Conservation (phyloP, 2,329 filamentous ascomycete species). For the Lecanicillium sp. region DNA sequence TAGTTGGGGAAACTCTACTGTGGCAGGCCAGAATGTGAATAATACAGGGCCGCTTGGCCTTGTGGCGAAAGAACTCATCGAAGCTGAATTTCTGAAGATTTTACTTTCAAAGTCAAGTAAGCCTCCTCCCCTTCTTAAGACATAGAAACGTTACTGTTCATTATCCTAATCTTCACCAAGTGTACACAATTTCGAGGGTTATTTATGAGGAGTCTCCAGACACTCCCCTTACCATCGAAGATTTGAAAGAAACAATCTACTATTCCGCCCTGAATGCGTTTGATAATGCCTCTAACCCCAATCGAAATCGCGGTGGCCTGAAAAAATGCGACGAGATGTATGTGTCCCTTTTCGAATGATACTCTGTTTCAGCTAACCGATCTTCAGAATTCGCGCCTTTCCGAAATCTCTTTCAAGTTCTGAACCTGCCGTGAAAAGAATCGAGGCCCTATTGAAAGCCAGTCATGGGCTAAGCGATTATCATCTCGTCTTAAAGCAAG, state of each 20-base stretch:
- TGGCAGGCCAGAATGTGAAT: conserved; percentile 20
- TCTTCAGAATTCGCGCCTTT: conserved; percentile 53
- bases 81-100: conserved; percentile 62
- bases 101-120: conserved; percentile 55
- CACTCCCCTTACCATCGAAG: conserved; percentile 36
- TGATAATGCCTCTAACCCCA: conserved; percentile 76
- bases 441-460: conserved; percentile 58
- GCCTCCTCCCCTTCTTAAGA: no score
- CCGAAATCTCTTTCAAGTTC: conserved; percentile 46
- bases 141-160: no score
- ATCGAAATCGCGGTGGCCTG: conserved; percentile 65
- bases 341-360: conserved; percentile 17
- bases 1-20: conserved; percentile 52
- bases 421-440: conserved; percentile 40
- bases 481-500: conserved; percentile 68
- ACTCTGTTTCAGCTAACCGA: conserved; percentile 12
- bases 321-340: conserved; percentile 72
- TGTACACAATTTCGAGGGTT: conserved; percentile 53
- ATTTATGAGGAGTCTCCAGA: conserved; percentile 48
- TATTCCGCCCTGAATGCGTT: conserved; percentile 61
- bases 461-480: conserved; percentile 72
- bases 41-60: conserved; percentile 56
- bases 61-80: conserved; percentile 52
- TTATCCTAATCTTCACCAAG: conserved; percentile 34
- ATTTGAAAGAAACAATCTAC: conserved; percentile 53